These are phyloP conservation scores for Paracamarosporium sp. DNA, from an alignment of 2,329 filamentous ascomycete genomes.

Conservation along the genomic window DNA sequence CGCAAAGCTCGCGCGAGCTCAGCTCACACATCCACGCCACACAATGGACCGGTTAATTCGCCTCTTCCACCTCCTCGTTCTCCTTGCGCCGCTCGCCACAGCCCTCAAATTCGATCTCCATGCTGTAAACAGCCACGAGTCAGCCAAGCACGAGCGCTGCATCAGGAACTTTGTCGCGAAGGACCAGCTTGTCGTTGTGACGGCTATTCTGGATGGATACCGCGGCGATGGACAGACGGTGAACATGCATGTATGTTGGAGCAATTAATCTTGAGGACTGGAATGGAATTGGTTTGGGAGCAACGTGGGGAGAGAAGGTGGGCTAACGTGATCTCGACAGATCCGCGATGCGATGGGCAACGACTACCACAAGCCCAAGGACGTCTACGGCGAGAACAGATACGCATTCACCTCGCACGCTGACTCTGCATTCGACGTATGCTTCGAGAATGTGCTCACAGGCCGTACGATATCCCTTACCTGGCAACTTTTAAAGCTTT, in stretches of 20 bases:
- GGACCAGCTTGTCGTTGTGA: constrained; percentile 95
- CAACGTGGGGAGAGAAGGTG: background rate
- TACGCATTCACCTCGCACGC: constrained; percentile 93
- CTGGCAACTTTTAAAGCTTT: too few species aligned
- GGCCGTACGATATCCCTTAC: constrained; percentile 51
- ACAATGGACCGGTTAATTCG: constrained; percentile 46
- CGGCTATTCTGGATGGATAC: constrained; percentile 82
- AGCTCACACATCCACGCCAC: constrained; percentile 17
- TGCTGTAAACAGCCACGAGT: constrained; percentile 69
- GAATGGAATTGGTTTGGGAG: background rate
- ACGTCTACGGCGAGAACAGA: constrained; percentile 89
- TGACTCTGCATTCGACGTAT: constrained; percentile 94
- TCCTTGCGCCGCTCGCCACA: constrained; percentile 51
- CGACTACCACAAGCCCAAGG: constrained; percentile 90
- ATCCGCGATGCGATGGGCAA: constrained; percentile 96
- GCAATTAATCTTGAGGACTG: too few species aligned
- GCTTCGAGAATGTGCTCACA: constrained; percentile 85
- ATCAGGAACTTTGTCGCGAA: constrained; percentile 93
- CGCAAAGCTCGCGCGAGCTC: constrained; percentile 17
- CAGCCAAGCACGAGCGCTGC: constrained; percentile 77
- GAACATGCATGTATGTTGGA: constrained; percentile 83
- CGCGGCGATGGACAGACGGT: constrained; percentile 91
- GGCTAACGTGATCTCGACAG: constrained; percentile 54
- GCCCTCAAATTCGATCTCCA: constrained; percentile 94
- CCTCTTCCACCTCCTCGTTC: constrained; percentile 47